Evolutionary conservation across 768 basidiomycete species (phyloP), one percentile per base, ranked within the genome.

Genomic region (Obba rivulosa): DNA sequence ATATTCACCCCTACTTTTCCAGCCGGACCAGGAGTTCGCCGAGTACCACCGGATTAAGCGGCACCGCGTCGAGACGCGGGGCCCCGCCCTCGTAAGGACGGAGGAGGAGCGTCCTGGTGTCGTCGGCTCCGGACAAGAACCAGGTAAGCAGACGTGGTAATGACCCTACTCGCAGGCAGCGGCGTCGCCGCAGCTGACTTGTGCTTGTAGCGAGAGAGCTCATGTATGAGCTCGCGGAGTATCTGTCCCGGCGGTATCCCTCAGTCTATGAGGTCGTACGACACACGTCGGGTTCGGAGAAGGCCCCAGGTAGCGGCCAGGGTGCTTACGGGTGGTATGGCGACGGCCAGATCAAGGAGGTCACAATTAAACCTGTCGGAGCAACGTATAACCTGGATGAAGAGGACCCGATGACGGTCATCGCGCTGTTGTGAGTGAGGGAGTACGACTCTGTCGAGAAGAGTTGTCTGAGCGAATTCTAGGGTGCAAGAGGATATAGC

Each of bases 201-300:
- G 28, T 16, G 11, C 20, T 4, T 45, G n/a, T 49, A 85, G 85
- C 82, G 7, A 68, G 78, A 39, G 85, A 87, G 61, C 69, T 85
- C 21, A 76, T 83, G 16, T 79, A 86, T 51, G 84, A 87, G 58
- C 64, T 87, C 34, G 72, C 80, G 2, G 83, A 85, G 56, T 87
- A 82, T 57, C 72, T 88, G 44, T 73, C 75, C 18, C 69, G 73
- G 43, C 75, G 84, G 39, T 83, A 85, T 57, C 84, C 85, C 4
- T 59, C 60, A 28, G 72, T 78, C 8, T 87, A 82, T 59, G 57
- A 62, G 5, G 71, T 82, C 22, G 67, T 62, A 9, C 77, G 84
- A 35, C 50, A 57, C 28, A 31, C 7, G 24, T 61, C 64, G 17
- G 55, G 54, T 2, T 50, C 58, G 5, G 17, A 40, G 13, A 28